These are phyloP conservation scores for Omphalotus olearius DNA, from an alignment of 1,284 basidiomycete species.

Conservation along the genomic window DNA sequence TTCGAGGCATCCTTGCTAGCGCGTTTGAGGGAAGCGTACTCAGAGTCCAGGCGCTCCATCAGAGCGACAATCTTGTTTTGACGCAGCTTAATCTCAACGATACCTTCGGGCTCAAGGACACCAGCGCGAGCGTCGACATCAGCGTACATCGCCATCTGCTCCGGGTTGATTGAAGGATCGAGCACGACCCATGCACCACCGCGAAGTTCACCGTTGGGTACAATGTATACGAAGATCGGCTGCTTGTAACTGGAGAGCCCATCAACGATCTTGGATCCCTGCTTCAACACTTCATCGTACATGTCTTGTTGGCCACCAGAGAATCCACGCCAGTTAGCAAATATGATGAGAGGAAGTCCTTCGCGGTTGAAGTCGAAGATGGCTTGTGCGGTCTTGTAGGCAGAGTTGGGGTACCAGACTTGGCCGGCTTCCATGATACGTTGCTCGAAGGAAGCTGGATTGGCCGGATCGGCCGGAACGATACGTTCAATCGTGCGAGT, in stretches of 20 bases:
- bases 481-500: conserved; percentile 97
- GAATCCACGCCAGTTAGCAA: conserved; percentile 99
- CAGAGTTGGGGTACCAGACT: conserved; percentile 99
- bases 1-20: conserved; percentile 74
- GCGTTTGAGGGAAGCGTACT: conserved; percentile 80
- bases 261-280: conserved; percentile 97
- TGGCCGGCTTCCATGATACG: conserved; percentile 99
- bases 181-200: conserved; percentile 99
- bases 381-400: conserved; percentile 99
- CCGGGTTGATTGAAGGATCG: conserved; percentile 94
- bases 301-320: conserved; percentile 99
- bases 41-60: conserved; percentile 92
- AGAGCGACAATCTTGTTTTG: conserved; percentile 86
- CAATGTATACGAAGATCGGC: conserved; percentile 98
- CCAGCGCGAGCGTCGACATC: conserved; percentile 95
- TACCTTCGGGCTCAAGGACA: conserved; percentile 96
- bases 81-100: conserved; percentile 92
- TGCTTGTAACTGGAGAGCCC: conserved; percentile 96
- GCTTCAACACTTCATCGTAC: conserved; percentile 94
- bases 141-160: conserved; percentile 99
- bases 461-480: conserved; percentile 98
- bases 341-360: conserved; percentile 95
- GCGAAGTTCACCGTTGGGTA: conserved; percentile 97
- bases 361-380: conserved; percentile 99
- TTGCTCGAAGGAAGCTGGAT: conserved; percentile 95